phyloP scores from a whole-genome alignment of 768 basidiomycete species.

The Plicaturopsis crispa region DNA sequence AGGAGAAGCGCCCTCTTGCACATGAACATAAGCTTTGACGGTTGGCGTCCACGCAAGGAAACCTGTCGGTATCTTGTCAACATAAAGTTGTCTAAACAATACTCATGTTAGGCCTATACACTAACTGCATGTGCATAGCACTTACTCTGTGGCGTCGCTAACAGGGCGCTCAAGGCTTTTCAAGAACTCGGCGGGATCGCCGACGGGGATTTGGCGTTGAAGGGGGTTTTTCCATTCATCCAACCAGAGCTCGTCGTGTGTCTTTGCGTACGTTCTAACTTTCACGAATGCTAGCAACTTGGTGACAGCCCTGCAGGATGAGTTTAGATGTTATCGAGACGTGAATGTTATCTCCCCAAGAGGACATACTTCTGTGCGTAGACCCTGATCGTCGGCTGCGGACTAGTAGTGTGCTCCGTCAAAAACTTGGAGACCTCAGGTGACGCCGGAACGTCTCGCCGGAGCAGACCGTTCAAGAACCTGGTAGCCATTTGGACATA shows the following conservation, averaged over 20 bases:
- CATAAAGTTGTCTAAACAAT: slow-evolving; percentile 34
- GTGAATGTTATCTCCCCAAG: slow-evolving; percentile 1
- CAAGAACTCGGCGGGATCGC: slow-evolving; percentile 43
- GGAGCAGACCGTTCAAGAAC: slow-evolving; percentile 53
- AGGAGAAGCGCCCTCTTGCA: slow-evolving; percentile 26
- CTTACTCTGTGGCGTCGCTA: slow-evolving; percentile 25
- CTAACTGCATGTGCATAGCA: slow-evolving; percentile 1
- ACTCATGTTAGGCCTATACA: slow-evolving; percentile 2
- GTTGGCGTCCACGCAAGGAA: slow-evolving; percentile 68
- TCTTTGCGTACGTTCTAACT: slow-evolving; percentile 63
- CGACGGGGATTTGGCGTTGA: slow-evolving; percentile 34
- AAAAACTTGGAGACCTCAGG: slow-evolving; percentile 56
- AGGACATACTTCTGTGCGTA: slow-evolving; percentile 51
- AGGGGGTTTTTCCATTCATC: slow-evolving; percentile 67
- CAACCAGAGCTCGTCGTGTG: slow-evolving; percentile 61
- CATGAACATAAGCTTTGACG: slow-evolving; percentile 51
- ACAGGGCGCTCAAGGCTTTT: slow-evolving; percentile 35
- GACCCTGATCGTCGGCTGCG: slow-evolving; percentile 61
- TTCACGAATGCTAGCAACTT: slow-evolving; percentile 66
- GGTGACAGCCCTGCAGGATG: slow-evolving; percentile 46
- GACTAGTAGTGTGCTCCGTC: slow-evolving; percentile 57
- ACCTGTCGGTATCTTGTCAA: slow-evolving; percentile 73
- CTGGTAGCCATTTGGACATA: slow-evolving; percentile 67
- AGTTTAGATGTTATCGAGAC: slow-evolving; percentile 1
- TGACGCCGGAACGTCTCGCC: slow-evolving; percentile 50